Base-by-base conservation (phyloP, 2,329 filamentous ascomycete genomes). In the Neofusicoccum kwambonambiense region DNA sequence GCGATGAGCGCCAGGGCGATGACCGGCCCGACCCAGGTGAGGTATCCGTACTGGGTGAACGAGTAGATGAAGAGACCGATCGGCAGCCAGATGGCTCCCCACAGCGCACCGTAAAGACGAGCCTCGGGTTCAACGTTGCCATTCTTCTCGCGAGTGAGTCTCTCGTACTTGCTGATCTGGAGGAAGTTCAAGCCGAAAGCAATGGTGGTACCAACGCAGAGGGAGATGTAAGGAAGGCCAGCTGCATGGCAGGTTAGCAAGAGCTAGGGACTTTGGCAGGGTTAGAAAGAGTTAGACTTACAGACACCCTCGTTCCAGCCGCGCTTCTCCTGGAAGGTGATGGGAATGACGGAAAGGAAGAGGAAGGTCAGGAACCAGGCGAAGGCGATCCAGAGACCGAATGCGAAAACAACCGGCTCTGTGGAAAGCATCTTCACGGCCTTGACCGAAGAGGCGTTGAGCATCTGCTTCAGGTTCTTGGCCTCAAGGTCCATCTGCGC, bases 311-410 rank as follows among this genome's bases (percentile, higher is more conserved):
- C 81, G 57, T 72, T 75, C 83, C 83, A 85, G 67, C 82, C 82
- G 42, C 79, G 79, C 76, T 84, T 84, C 67, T 84, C 81, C 19
- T 72, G 65, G 75, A 83, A 84, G 42, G 80, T 82, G 72, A 83
- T 82, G 13, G 80, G 78, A 66, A 83, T 82, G 66, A 81, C 80
- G 27, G 78, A 82, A 6, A 85, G 74, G 79, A 85, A 85, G 60
- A 84, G 77, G 77, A 84, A 85, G 49, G 82, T 78, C 19, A 84
- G 78, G 68, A 81, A 82, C 82, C 82, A 85, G 68, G 80, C 80
- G 71, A 84, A 84, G 15, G 77, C 76, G 65, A 84, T 83, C 82
- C 82, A 84, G 34, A 83, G 71, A 64, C 82, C 82, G 51, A 83
- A 83, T 34, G 78, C 77, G 64, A 83, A 82, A 4, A 83, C 80